Evolutionary conservation across 2,329 filamentous ascomycete genomes (phyloP).

Genomic region (Ceratocystis eucalypticola): DNA sequence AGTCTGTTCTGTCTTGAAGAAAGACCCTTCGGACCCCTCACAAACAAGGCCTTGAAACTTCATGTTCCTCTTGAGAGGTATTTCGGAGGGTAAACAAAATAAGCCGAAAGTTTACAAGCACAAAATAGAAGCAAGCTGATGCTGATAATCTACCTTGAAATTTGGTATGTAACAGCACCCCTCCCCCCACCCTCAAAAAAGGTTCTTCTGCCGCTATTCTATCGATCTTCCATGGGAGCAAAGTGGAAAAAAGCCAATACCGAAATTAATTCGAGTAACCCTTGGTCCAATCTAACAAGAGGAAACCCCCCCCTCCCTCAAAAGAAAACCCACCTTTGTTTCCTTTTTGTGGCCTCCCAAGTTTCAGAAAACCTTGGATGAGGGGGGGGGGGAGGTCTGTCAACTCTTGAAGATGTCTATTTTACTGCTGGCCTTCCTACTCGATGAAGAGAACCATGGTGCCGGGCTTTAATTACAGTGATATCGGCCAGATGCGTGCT

Average conservation of each 20-base stretch:
- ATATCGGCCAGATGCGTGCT: background rate
- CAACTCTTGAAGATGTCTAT: background rate
- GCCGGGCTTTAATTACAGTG: background rate
- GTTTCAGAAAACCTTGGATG: background rate
- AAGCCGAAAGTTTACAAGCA: background rate
- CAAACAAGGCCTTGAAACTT: background rate
- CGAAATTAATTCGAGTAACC: background rate
- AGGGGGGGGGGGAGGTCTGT: background rate
- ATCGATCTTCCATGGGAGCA: background rate
- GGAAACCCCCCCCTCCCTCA: too few species aligned
- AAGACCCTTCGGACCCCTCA: background rate
- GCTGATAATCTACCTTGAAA: background rate
- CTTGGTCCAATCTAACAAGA: background rate
- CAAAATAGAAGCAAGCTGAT: background rate
- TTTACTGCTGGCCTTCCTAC: background rate
- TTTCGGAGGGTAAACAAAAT: background rate
- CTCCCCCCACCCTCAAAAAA: background rate
- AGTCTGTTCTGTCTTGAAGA: too few species aligned
- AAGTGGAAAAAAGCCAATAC: background rate
- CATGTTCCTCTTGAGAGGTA: background rate
- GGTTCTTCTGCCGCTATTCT: conserved; percentile 1
- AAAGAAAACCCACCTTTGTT: background rate
- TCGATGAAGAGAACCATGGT: background rate
- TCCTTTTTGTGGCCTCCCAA: background rate
- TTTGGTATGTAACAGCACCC: background rate